Evolutionary conservation across 805 yeast species (phyloP).

Genomic region (Spencermartinsiella europaea): DNA sequence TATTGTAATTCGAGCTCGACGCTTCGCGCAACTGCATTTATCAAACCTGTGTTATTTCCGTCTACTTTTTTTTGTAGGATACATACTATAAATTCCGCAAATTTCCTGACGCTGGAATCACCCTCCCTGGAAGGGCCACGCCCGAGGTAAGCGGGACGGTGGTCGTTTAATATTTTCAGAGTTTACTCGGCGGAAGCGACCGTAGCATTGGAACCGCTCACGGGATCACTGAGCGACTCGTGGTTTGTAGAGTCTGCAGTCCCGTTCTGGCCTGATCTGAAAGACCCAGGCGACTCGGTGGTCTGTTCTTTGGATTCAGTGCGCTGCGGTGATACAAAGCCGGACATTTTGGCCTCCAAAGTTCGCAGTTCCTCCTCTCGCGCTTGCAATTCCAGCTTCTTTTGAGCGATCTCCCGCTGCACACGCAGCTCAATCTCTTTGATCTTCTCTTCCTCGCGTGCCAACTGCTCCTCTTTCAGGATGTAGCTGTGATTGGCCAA

Average conservation of each 20-base stretch:
- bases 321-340: neutral
- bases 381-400: slow-evolving; percentile 31
- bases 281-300: neutral
- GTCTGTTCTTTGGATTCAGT: neutral
- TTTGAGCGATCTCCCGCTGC: slow-evolving; percentile 35
- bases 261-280: neutral
- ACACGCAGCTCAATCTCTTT: slow-evolving; percentile 36
- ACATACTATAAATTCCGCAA: too few species aligned
- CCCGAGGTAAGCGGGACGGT: too few species aligned
- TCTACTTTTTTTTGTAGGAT: too few species aligned
- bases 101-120: too few species aligned
- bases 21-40: too few species aligned
- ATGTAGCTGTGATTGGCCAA: slow-evolving; percentile 31
- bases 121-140: too few species aligned
- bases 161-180: too few species aligned
- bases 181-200: too few species aligned
- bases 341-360: slow-evolving; percentile 32
- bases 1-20: too few species aligned
- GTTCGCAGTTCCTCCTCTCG: slow-evolving; percentile 38
- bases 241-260: neutral
- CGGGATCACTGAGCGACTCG: neutral
- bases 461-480: slow-evolving; percentile 38
- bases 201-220: neutral
- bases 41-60: too few species aligned
- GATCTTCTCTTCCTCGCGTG: slow-evolving; percentile 35